Evolutionary conservation across 176 grass and related monocot species (phyloP).

Genomic region (Ensete glaucum): DNA sequence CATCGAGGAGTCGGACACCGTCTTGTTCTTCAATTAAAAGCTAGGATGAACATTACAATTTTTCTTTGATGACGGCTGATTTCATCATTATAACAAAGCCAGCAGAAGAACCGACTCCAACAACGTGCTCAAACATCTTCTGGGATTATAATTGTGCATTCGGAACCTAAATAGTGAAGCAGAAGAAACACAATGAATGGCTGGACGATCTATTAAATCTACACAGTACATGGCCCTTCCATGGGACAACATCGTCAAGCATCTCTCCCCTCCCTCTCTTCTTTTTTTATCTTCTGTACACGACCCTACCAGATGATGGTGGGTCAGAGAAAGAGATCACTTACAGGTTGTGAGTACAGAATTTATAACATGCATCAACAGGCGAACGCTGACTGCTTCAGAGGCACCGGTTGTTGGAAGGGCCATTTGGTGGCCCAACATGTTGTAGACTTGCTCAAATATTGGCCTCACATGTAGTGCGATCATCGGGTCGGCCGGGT

Average conservation of each 20-base stretch:
- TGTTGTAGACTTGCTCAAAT: constrained; percentile 71
- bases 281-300: no score
- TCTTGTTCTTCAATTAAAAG: no score
- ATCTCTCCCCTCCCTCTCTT: no score
- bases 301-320: no score
- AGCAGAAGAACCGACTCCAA: not conserved
- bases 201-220: not conserved
- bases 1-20: no score
- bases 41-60: no score
- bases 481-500: constrained; percentile 58
- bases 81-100: not conserved
- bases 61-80: no score
- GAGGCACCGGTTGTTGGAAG: constrained; percentile 25
- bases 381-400: constrained; percentile 37
- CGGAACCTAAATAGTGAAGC: not conserved
- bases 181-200: not conserved
- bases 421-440: constrained; percentile 44
- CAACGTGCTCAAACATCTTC: not conserved
- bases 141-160: constrained; percentile 3
- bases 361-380: constrained; percentile 80
- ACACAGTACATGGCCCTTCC: not conserved
- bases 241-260: not conserved
- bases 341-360: constrained; percentile 71
- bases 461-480: constrained; percentile 60
- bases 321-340: constrained; percentile 24